These are phyloP conservation scores for Diaporthe sp. DNA, from an alignment of 2,329 filamentous ascomycete genomes.

Conservation along the genomic window DNA sequence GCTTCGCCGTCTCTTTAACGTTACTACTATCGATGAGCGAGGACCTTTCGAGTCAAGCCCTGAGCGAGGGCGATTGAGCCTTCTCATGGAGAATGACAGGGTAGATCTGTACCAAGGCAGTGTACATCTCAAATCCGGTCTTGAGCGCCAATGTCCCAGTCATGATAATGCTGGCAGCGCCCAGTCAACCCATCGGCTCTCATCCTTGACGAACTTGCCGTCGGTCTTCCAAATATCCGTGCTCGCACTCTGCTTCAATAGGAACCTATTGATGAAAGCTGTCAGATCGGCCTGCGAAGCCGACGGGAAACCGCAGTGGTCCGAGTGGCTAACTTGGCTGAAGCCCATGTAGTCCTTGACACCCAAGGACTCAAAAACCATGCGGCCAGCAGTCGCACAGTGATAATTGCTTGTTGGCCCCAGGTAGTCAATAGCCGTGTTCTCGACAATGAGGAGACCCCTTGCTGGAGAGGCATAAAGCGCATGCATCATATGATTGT, in stretches of 20 bases:
- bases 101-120: not conserved
- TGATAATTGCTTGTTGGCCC: not conserved
- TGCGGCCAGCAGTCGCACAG: not conserved
- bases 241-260: not conserved
- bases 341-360: slow-evolving; percentile 2
- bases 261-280: not conserved
- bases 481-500: slow-evolving; percentile 5
- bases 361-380: not conserved
- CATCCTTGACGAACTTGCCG: slow-evolving; percentile 11
- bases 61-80: accelerated
- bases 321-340: slow-evolving; percentile 15
- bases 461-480: not conserved
- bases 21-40: too few relatives aligned
- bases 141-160: not conserved
- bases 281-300: not conserved
- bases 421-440: not conserved
- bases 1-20: too few relatives aligned
- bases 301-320: not conserved
- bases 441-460: not conserved
- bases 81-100: not conserved
- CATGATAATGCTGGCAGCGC: not conserved
- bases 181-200: not conserved
- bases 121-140: not conserved
- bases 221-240: not conserved
- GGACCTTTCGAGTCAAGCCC: not conserved